These are phyloP conservation scores for Aspergillus quadrilineatus DNA, from an alignment of 2,329 filamentous ascomycete genomes.

Conservation along the genomic window DNA sequence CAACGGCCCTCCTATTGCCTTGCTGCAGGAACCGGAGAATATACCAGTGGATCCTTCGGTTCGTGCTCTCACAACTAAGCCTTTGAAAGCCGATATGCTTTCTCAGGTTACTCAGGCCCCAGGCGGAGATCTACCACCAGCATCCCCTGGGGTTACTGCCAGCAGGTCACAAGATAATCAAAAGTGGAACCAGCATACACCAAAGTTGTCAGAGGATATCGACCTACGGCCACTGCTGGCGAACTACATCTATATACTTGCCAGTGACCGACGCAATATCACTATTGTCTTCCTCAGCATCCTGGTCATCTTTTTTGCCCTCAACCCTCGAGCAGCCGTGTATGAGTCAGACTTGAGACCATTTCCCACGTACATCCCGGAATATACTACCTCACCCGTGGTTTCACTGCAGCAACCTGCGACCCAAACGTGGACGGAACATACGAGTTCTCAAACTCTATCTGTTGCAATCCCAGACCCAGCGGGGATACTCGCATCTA, in stretches of 20 bases:
- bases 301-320: constrained; percentile 44
- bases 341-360: constrained; percentile 14
- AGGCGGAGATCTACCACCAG: constrained; percentile 3
- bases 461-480: neutral
- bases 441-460: neutral
- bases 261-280: constrained; percentile 55
- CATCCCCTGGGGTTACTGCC: neutral
- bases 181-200: constrained; percentile 1
- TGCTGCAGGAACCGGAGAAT: constrained; percentile 18
- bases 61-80: constrained; percentile 1
- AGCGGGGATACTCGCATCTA: neutral
- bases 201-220: constrained; percentile 40
- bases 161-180: constrained; percentile 8
- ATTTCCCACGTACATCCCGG: constrained; percentile 18
- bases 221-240: constrained; percentile 53
- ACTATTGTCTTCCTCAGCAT: constrained; percentile 48
- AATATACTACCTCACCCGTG: constrained; percentile 1
- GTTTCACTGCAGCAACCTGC: constrained; percentile 10
- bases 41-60: constrained; percentile 14
- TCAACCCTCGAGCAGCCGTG: constrained; percentile 15
- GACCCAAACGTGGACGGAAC: neutral
- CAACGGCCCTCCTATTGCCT: constrained; percentile 14
- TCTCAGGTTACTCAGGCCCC: neutral
- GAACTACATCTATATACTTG: constrained; percentile 55
- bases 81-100: neutral